A percentile compares a stretch with the other conserved stretches of the same genome.
phyloP scores from a whole-genome alignment of 2,329 filamentous ascomycete species.

The Aspergillus sp. region DNA sequence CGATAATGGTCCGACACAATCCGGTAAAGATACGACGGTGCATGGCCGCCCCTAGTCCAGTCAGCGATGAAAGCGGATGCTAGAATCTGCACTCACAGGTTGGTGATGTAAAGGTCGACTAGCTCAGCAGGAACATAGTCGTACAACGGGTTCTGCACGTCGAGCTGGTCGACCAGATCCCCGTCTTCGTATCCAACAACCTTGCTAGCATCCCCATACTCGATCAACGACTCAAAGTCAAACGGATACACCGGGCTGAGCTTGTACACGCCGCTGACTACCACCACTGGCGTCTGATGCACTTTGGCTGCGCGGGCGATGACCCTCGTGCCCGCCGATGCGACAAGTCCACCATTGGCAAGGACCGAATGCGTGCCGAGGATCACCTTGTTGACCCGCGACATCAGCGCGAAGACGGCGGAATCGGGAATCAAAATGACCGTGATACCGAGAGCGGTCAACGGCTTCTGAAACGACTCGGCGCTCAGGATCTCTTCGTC shows the following conservation, averaged over 20 bases:
- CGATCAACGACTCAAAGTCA: conserved; percentile 70
- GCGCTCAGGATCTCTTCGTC: conserved; percentile 40
- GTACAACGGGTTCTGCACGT: conserved; percentile 68
- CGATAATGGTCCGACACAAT: conserved; percentile 59
- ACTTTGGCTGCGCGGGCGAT: conserved; percentile 78
- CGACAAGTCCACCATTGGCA: conserved; percentile 77
- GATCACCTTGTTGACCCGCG: conserved; percentile 89
- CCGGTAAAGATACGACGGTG: conserved; percentile 55
- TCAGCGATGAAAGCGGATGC: conserved; percentile 6
- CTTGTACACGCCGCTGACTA: conserved; percentile 86
- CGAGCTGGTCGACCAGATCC: conserved; percentile 64
- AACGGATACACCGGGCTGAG: conserved; percentile 83
- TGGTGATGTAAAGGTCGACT: conserved; percentile 59
- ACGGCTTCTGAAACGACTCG: conserved; percentile 62
- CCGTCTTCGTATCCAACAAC: conserved; percentile 73
- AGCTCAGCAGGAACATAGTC: conserved; percentile 73
- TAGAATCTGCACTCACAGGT: conserved; percentile 56
- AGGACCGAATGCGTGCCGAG: conserved; percentile 79
- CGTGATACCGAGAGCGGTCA: conserved; percentile 66
- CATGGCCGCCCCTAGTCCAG: conserved; percentile 47
- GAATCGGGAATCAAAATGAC: conserved; percentile 78
- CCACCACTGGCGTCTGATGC: conserved; percentile 74
- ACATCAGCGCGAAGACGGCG: conserved; percentile 87
- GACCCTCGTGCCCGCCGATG: conserved; percentile 70
- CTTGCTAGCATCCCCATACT: conserved; percentile 72